Percentiles rank a stretch among this genome's conserved stretches.
These are phyloP conservation scores for Diaporthe australafricana DNA, from an alignment of 2,329 filamentous ascomycete genomes.

Conservation along the genomic window DNA sequence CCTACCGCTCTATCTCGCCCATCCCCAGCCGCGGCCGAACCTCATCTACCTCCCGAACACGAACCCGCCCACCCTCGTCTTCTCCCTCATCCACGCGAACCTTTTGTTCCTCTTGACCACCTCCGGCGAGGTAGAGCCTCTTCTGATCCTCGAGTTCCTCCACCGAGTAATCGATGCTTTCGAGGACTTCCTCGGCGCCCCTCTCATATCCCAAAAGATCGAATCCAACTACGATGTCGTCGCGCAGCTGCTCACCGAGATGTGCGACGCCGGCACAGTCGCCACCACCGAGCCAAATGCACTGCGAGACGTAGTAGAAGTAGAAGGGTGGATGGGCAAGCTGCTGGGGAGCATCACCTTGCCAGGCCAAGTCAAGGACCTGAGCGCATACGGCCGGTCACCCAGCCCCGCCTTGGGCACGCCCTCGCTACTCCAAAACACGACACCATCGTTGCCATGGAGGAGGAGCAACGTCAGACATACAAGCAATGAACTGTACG, in stretches of 20 bases:
- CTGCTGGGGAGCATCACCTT: conserved; percentile 88
- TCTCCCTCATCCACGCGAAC: conserved; percentile 88
- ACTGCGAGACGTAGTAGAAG: conserved; percentile 89
- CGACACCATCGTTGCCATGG: conserved; percentile 78
- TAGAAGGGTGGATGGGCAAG: conserved; percentile 90
- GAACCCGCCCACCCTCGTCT: conserved; percentile 87
- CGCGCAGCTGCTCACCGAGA: conserved; percentile 91
- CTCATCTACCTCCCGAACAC: conserved; percentile 86
- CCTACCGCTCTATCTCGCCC: conserved; percentile 87
- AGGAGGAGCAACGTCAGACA: conserved; percentile 91
- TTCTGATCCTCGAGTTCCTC: conserved; percentile 92
- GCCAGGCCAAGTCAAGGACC: conserved; percentile 62
- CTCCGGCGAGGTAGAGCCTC: conserved; percentile 88
- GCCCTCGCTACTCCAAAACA: conserved; percentile 47
- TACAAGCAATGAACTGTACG: conserved; percentile 96
- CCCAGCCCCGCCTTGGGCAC: conserved; percentile 28
- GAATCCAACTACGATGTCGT: conserved; percentile 93
- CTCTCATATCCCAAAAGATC: conserved; percentile 86
- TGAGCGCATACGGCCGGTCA: conserved; percentile 32
- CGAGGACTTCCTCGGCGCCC: conserved; percentile 93
- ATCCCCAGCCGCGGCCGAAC: conserved; percentile 84
- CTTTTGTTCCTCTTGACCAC: conserved; percentile 87
- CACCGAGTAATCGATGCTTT: conserved; percentile 93
- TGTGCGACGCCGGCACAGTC: conserved; percentile 94
- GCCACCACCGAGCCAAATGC: conserved; percentile 94